phyloP scores from a whole-genome alignment of 495 filamentous ascomycete genomes.

The Podospora australis region DNA sequence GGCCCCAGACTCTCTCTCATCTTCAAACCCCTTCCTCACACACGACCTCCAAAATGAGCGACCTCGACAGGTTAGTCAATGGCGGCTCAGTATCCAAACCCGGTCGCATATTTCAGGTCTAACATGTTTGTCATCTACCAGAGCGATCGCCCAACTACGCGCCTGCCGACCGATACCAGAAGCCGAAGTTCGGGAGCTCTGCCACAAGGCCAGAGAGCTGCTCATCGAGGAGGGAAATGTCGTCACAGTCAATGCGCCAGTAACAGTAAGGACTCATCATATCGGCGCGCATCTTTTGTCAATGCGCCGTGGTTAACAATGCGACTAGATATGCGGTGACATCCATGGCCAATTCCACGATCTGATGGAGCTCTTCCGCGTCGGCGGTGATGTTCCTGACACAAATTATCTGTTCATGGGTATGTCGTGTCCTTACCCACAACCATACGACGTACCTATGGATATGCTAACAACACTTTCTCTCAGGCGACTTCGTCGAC shows the following conservation, averaged over 20 bases:
- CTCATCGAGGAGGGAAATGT: conserved; percentile 98
- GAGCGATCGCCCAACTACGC: conserved; percentile 88
- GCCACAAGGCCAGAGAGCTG: conserved; percentile 94
- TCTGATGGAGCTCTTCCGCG: conserved; percentile 95
- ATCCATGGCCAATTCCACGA: conserved; percentile 99
- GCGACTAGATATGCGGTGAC: conserved; percentile 76
- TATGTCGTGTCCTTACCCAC: conserved; percentile 20
- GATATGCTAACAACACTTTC: not conserved
- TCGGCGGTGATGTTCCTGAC: conserved; percentile 91
- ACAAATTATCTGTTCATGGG: conserved; percentile 99
- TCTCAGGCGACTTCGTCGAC: conserved; percentile 86
- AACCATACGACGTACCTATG: no score
- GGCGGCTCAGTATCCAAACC: conserved; percentile 4
- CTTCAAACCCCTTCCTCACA: no score
- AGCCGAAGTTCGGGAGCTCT: conserved; percentile 87
- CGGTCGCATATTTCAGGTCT: not conserved
- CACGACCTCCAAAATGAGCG: conserved; percentile 19
- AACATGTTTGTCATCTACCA: conserved; percentile 26
- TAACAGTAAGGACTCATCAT: conserved; percentile 62
- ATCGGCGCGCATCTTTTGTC: not conserved
- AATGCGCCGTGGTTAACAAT: not conserved
- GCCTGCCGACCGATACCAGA: conserved; percentile 96
- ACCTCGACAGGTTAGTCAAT: conserved; percentile 30
- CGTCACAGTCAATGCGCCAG: conserved; percentile 89
- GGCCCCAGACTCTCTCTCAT: no score